Evolutionary conservation across 164 flowering plant species (phyloP), one percentile per base, ranked within the genome.

Genomic region (Chimonanthus praecox): DNA sequence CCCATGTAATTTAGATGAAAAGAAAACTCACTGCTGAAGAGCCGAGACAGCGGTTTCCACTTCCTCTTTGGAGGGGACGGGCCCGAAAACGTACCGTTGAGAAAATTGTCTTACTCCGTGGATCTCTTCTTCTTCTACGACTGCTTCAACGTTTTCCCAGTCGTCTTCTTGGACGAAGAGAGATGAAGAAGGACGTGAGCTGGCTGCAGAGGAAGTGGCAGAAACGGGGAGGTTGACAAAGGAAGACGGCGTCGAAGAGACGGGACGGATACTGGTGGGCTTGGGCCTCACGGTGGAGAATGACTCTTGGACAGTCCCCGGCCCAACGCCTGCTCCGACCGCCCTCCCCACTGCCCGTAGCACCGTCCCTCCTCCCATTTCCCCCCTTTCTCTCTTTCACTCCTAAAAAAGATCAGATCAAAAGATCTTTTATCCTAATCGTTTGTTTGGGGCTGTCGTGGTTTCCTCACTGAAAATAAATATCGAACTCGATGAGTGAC

Each of bases 61-160:
- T 74, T 91, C 97, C 71, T 81, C 85, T 48, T 6, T 9, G 20
- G 94, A 86, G 44, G 97, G 97, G 82, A 84, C 89, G 61, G 83
- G 73, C 5, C 88, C 88, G 68, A 88, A 77, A 47, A 80, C 81
- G 76, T 64, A 80, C 51, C 82, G 81, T 71, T 79, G 83, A 68
- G 18, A 69, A 73, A 44, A 46, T 51, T 71, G 74, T 62, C 10
- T 49, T 44, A 47, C 20, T 33, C 33, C 16, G 20, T 76, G 83
- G 33, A n/a, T 51, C 48, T 63, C 71, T 3, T 15, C 73, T 6
- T 74, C 85, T 47, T 46, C 58, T 64, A 51, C 73, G 5, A 33
- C 66, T 11, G 74, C 9, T 79, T 78, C 68, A 71, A 60, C 84
- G 87, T 82, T 83, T 6, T 88, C 92, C 78, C 74, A 83, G 13